A percentile compares a stretch with the other conserved stretches of the same genome.
phyloP scores from a whole-genome alignment of 768 basidiomycete species.

The Kwoniella dendrophila region DNA sequence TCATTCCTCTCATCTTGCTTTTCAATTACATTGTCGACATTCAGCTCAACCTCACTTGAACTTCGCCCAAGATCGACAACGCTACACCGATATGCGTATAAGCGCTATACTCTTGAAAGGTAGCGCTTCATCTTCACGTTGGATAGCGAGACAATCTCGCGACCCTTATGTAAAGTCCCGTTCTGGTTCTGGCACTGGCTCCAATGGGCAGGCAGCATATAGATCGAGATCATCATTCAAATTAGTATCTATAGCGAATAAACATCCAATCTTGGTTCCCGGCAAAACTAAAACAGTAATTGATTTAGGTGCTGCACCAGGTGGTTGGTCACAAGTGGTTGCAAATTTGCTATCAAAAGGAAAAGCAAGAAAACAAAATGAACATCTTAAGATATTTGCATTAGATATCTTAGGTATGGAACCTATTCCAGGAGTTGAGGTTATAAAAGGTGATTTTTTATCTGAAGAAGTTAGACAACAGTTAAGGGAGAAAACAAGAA shows the following conservation, averaged over 20 bases:
- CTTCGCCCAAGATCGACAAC: neutral
- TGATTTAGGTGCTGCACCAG: slow-evolving; percentile 89
- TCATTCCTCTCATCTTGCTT: neutral
- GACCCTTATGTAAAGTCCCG: slow-evolving; percentile 57
- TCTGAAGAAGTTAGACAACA: slow-evolving; percentile 44
- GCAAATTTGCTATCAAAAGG: slow-evolving; percentile 13
- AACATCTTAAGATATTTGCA: slow-evolving; percentile 63
- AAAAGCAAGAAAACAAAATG: neutral
- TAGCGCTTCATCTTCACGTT: slow-evolving; percentile 51
- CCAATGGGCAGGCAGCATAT: slow-evolving; percentile 57
- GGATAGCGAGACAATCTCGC: slow-evolving; percentile 52
- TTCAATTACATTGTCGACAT: neutral
- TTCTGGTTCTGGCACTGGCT: slow-evolving; percentile 1
- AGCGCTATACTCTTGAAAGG: neutral
- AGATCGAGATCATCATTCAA: slow-evolving; percentile 91
- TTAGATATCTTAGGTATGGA: slow-evolving; percentile 77
- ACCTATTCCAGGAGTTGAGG: slow-evolving; percentile 71
- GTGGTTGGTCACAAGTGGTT: slow-evolving; percentile 89
- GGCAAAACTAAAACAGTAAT: slow-evolving; percentile 65
- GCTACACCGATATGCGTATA: slow-evolving; percentile 9
- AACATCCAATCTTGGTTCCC: slow-evolving; percentile 68
- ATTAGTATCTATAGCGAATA: slow-evolving; percentile 73
- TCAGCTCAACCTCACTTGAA: neutral
- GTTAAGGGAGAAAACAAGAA: slow-evolving; percentile 43
- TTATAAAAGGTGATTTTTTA: slow-evolving; percentile 79